A percentile compares a stretch with the other conserved stretches of the same genome.
phyloP scores from a whole-genome alignment of 75 land plant species.

The Ceratopteris richardii region DNA sequence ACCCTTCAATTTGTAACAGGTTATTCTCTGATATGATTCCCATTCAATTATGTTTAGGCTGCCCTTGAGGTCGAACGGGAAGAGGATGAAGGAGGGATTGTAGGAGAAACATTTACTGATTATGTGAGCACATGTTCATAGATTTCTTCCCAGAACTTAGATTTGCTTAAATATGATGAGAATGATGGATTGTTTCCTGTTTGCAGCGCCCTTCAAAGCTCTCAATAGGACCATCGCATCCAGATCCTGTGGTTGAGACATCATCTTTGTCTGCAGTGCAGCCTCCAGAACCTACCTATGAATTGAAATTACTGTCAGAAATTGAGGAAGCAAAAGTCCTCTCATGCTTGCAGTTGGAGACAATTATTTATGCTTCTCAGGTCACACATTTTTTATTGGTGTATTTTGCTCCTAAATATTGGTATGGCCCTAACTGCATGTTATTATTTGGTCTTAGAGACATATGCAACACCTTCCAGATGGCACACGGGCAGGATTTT shows the following conservation, averaged over 20 bases:
- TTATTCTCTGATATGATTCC: too few relatives aligned
- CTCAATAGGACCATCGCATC: constrained; percentile 83
- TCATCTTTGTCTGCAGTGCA: constrained; percentile 92
- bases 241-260: constrained; percentile 97
- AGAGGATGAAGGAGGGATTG: constrained; percentile 91
- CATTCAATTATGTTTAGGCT: too few relatives aligned
- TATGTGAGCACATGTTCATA: constrained; percentile 48
- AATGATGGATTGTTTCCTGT: not conserved
- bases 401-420: not conserved
- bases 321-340: constrained; percentile 59
- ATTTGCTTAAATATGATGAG: too few relatives aligned
- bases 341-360: constrained; percentile 93
- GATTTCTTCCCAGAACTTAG: not conserved
- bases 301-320: constrained; percentile 53
- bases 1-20: too few relatives aligned
- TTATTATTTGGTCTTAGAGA: constrained; percentile 37
- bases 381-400: constrained; percentile 17
- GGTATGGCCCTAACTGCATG: too few relatives aligned
- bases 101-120: constrained; percentile 92
- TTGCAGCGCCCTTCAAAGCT: constrained; percentile 85
- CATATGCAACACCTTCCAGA: constrained; percentile 72
- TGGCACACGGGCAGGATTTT: constrained; percentile 84
- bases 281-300: constrained; percentile 90
- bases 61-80: constrained; percentile 91
- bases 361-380: constrained; percentile 92